A percentile compares a stretch with the other conserved stretches of the same genome.
These are phyloP conservation scores for Pseudocercospora eumusae DNA, from an alignment of 2,329 filamentous ascomycete species.

Conservation along the genomic window DNA sequence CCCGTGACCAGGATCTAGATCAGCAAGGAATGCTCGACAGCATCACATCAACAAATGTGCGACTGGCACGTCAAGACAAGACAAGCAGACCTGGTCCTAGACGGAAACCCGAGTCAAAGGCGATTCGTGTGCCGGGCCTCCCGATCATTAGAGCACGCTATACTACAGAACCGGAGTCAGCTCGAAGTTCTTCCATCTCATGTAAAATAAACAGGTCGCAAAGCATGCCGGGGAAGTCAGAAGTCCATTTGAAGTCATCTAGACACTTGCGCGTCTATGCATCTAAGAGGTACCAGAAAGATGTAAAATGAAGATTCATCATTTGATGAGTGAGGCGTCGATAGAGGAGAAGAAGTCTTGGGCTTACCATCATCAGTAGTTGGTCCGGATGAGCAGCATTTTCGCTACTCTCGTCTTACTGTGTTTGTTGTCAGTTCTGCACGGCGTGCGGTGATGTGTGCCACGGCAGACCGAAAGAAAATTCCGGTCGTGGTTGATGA, in stretches of 20 bases:
- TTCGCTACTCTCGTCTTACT: not conserved
- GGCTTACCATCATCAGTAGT: conserved; percentile 6
- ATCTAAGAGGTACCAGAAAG: conserved; percentile 14
- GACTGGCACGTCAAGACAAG: not conserved
- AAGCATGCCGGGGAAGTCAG: not conserved
- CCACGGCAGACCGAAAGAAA: not conserved
- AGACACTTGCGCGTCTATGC: conserved; percentile 9
- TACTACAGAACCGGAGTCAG: conserved; percentile 4
- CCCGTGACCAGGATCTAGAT: not conserved
- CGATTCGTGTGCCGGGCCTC: not conserved
- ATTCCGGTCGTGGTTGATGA: not conserved
- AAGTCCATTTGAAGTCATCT: conserved; percentile 13
- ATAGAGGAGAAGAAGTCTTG: not conserved
- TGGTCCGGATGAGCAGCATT: not conserved
- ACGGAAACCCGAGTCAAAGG: not conserved
- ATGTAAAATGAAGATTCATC: conserved; percentile 9
- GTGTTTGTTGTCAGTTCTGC: not conserved
- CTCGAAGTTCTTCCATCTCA: conserved; percentile 6
- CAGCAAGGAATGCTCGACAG: conserved; percentile 2
- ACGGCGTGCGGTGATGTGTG: not conserved
- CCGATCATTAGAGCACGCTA: not conserved
- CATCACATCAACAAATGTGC: too few species aligned
- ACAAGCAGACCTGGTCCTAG: not conserved
- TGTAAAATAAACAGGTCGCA: not conserved
- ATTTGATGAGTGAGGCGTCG: conserved; percentile 3